Percentiles rank a stretch among this genome's conserved stretches.
These are phyloP conservation scores for Chaetoceros tenuissimus DNA, from an alignment of 108 stramenopile genomes.

Conservation along the genomic window DNA sequence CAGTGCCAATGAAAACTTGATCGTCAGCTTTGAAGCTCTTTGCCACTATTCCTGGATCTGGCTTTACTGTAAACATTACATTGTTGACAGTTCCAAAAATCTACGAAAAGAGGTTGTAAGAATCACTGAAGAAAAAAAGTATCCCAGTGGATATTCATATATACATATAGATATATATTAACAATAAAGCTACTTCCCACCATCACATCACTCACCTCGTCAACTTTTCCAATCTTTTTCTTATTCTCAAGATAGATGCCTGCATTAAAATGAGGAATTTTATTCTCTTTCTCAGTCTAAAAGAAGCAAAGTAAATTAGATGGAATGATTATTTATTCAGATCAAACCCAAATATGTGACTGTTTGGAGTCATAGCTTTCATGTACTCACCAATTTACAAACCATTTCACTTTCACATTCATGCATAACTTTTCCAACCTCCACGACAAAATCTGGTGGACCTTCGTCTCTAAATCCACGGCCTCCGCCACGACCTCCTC, in stretches of 20 bases:
- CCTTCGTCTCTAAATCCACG: constrained; percentile 62
- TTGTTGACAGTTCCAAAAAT: constrained; percentile 91
- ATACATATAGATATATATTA: no score
- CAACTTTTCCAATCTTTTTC: constrained; percentile 95
- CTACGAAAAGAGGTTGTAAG: neutral
- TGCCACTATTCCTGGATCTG: constrained; percentile 88
- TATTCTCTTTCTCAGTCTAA: constrained; percentile 57
- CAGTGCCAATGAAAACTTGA: constrained; percentile 85
- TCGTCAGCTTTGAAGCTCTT: constrained; percentile 88
- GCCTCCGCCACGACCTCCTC: constrained; percentile 35
- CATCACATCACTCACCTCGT: constrained; percentile 38
- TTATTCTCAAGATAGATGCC: constrained; percentile 97
- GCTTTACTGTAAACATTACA: constrained; percentile 94
- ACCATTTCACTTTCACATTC: constrained; percentile 83
- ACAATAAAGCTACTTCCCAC: neutral
- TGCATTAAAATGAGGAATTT: constrained; percentile 98
- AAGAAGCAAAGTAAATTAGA: no score
- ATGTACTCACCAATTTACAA: no score
- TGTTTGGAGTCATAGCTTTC: no score
- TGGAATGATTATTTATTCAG: no score
- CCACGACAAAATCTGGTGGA: constrained; percentile 77
- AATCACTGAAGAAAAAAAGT: no score
- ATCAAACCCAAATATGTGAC: no score
- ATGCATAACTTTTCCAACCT: constrained; percentile 65
- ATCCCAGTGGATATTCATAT: no score